phyloP scores from a whole-genome alignment of 805 yeast genomes.

The Yamadazyma philogaea region DNA sequence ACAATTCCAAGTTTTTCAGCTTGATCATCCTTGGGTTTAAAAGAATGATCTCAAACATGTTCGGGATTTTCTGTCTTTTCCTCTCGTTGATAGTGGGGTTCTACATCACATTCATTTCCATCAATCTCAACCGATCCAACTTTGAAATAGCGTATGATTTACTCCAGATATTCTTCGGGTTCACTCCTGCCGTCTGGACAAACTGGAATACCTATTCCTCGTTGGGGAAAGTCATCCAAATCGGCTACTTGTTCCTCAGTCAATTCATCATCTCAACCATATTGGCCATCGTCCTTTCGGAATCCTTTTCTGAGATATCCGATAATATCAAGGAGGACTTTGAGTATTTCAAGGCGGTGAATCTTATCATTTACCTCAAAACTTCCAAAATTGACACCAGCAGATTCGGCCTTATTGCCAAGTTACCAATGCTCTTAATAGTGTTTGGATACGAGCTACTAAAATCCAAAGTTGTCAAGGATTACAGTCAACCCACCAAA shows the following conservation, averaged over 20 bases:
- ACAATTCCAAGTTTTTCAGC: conserved; percentile 50
- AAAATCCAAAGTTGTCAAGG: conserved; percentile 10
- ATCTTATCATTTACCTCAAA: conserved; percentile 35
- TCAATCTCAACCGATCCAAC: conserved; percentile 41
- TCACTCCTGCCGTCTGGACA: conserved; percentile 59
- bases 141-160: conserved; percentile 48
- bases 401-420: conserved; percentile 26
- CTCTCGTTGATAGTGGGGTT: conserved; percentile 52
- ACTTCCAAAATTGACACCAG: conserved; percentile 19
- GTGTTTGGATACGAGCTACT: conserved; percentile 33
- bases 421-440: conserved; percentile 32
- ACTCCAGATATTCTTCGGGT: conserved; percentile 53
- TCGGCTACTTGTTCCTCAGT: conserved; percentile 51
- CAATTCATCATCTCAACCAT: conserved; percentile 55
- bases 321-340: conserved; percentile 37
- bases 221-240: conserved; percentile 45
- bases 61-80: conserved; percentile 47
- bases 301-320: conserved; percentile 35
- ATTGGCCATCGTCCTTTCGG: conserved; percentile 51
- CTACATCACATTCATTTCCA: conserved; percentile 50
- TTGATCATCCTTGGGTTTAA: conserved; percentile 50
- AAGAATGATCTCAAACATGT: conserved; percentile 48
- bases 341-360: conserved; percentile 38
- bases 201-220: conserved; percentile 49
- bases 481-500: conserved; percentile 18